Evolutionary conservation across 257 asterid genomes (phyloP), one percentile per base, ranked within the genome.

Genomic region (Coffea canephora): DNA sequence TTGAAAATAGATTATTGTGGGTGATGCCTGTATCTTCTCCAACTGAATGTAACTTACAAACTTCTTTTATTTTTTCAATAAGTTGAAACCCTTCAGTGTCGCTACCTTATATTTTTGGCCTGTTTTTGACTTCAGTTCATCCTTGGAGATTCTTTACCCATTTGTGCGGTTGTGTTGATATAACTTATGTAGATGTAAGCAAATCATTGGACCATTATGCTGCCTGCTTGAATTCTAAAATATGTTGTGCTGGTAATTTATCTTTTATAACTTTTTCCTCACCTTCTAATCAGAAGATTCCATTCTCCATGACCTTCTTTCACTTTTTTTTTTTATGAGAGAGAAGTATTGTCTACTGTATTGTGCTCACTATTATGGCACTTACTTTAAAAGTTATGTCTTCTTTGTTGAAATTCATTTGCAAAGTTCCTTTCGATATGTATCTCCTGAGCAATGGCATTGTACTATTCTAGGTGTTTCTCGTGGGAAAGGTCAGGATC

Each of bases 401-500:
- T 41, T 67, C 36, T 43, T 36, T 25, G 27, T 39, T 69, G 49
- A 48, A 21, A 74, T 11, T 36, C 18, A 8, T 14, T 48, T 64
- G 45, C 10, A 19, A 46, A 49, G 74, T 39, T 39, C 31, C 18
- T 34, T 31, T 70, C 72, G 21, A 27, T 0, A 68, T 39, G 49
- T 21, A 71, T 62, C 59, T 36, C 46, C 43, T 71, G 77, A 77
- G 84, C 62, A 85, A 54, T 86, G 61, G 66, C 65, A 72, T 54
- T 71, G 67, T 79, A 78, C 71, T 69, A 69, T 66, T 88, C 81
- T 87, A 96, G 99, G 99, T 86, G 99, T 96, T 83, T 94, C 99
- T 74, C 95, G 99, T 76, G 99, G 98, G 57, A 96, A 96, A 85
- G 98, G 98, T 65, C 98, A 96, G 82, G 98, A 96, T 88, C 85